Evolutionary conservation across 2,329 filamentous ascomycete species (phyloP), one percentile per base, ranked within the genome.

Genomic region (Neurospora sp.): DNA sequence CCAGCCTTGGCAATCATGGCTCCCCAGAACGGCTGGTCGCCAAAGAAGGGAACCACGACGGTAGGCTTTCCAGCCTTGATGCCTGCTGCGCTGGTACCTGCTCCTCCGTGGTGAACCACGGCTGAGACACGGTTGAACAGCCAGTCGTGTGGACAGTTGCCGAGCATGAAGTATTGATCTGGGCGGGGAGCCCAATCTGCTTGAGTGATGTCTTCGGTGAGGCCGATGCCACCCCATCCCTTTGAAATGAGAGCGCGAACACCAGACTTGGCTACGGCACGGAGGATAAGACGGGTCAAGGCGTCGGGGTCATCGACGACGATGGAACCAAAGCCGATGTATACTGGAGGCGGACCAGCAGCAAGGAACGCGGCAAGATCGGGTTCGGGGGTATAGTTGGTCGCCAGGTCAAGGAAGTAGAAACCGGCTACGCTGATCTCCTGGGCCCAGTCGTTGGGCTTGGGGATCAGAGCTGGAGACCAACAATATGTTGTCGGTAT

Each of bases 401-500:
- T 87, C 1, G 90, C 88, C 9, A 91, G 80, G 68, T 91, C 86
- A 9, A 94, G 85, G 74, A 94, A 93, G 78, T 85, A 93, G 79
- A 94, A 95, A 0, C 92, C 92, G 2, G 90, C 88, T 23, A 95
- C 87, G 69, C 88, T 87, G 67, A 95, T 90, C 70, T 93, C 84
- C 4, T 83, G 79, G 0, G 85, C 86, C 92, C 92, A 96, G 77
- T 96, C 92, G 42, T 85, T 85, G 0, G 92, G 78, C 67, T 79
- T 79, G 0, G 78, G 77, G 1, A 78, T 91, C 67, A 96, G 81
- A 1, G 91, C 87, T 0, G 92, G 91, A 0, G 92, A 94, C 93
- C 94, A 97, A 80, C 93, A 96, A 77, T 97, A 98, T 0, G 94
- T 97, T 75, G 92, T 93, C 0, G 94, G 93, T 17, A 97, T 86